A percentile compares a stretch with the other conserved stretches of the same genome.
phyloP scores from a whole-genome alignment of 306 rosid species.

The Cucumis hystrix region DNA sequence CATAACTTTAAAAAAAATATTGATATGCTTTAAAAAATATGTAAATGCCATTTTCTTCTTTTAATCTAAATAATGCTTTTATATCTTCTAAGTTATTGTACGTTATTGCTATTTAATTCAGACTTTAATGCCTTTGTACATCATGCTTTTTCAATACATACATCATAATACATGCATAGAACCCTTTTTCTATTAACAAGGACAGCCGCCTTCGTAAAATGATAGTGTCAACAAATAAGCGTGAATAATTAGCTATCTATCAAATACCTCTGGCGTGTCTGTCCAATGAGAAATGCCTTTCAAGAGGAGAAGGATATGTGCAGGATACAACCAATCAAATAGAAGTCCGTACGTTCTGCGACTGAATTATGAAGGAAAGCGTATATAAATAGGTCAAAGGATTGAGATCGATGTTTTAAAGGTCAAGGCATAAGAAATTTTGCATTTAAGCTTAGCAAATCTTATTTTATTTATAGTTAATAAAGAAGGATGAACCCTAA shows the following conservation, averaged over 20 bases:
- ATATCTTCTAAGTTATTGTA: too few relatives aligned
- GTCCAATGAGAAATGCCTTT: conserved; percentile 91
- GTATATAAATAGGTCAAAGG: background rate
- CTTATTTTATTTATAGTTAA: too few relatives aligned
- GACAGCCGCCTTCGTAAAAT: background rate
- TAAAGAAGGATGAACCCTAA: too few relatives aligned
- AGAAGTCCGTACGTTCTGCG: conserved; percentile 90
- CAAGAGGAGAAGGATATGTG: conserved; percentile 76
- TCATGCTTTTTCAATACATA: background rate
- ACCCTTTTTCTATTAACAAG: background rate
- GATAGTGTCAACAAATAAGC: background rate
- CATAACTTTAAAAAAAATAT: too few relatives aligned
- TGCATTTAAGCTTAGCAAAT: too few relatives aligned
- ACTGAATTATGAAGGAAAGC: conserved; percentile 33
- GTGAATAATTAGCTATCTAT: background rate
- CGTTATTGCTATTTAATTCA: too few relatives aligned
- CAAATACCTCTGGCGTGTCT: conserved; percentile 88
- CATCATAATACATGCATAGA: too few relatives aligned
- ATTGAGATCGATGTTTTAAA: background rate
- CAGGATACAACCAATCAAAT: conserved; percentile 97
- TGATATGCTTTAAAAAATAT: too few relatives aligned
- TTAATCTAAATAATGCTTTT: too few relatives aligned
- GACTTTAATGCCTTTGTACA: too few relatives aligned
- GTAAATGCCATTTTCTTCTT: too few relatives aligned
- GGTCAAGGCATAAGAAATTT: too few relatives aligned